phyloP scores from a whole-genome alignment of 139 green algal species.

The Asterochloris erici region DNA sequence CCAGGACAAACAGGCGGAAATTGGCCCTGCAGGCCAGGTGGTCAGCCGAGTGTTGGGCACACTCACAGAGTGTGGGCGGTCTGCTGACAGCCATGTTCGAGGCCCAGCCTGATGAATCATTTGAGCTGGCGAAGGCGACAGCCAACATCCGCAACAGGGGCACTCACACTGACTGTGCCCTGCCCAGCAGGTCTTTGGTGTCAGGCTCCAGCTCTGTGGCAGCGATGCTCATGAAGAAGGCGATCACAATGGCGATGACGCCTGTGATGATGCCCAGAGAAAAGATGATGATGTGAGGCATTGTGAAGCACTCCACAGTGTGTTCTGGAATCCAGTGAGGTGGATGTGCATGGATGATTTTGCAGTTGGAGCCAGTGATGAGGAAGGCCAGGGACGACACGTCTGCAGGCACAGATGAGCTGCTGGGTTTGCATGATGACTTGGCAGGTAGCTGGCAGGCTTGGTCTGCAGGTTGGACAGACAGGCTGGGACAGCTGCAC shows the following conservation, averaged over 20 bases:
- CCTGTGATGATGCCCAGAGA: background rate
- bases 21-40: background rate
- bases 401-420: background rate
- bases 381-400: constrained; percentile 15
- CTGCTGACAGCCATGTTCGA: background rate
- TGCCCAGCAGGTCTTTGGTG: constrained; percentile 8
- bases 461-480: too few relatives aligned
- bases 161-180: background rate
- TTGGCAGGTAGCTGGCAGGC: too few relatives aligned
- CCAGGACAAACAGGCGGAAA: constrained; percentile 3
- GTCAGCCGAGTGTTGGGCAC: background rate
- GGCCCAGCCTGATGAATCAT: background rate
- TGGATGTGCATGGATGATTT: background rate
- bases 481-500: too few relatives aligned
- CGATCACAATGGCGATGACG: constrained; percentile 2
- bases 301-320: background rate
- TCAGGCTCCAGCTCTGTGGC: constrained; percentile 15
- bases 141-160: background rate
- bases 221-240: constrained; percentile 2
- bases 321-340: background rate
- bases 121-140: background rate
- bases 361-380: constrained; percentile 2
- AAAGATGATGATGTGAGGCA: constrained; percentile 4
- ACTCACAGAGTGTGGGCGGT: too few relatives aligned
- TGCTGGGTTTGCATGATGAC: too few relatives aligned